Conservation (phyloP, 306 rosid genomes). For the Rosa persica region DNA sequence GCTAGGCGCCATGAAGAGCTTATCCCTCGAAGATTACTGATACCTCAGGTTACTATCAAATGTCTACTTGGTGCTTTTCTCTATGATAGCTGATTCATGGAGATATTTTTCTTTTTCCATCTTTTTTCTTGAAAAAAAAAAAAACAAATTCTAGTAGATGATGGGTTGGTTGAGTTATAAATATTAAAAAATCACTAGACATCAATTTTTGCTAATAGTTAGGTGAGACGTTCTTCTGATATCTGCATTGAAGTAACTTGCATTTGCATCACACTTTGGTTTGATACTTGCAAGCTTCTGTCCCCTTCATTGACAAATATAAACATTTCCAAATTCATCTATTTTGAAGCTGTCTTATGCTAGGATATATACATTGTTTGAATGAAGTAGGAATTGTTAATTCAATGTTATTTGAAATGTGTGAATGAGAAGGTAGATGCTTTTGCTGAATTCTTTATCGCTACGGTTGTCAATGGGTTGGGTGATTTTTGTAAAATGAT, state of each 20-base stretch:
- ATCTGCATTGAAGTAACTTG: background rate
- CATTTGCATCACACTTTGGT: background rate
- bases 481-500: background rate
- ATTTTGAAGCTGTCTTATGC: background rate
- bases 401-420: background rate
- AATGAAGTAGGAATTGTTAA: background rate
- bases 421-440: background rate
- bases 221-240: background rate
- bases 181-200: background rate
- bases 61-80: conserved; percentile 19
- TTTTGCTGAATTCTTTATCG: background rate
- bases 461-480: background rate
- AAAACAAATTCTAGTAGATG: background rate
- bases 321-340: background rate
- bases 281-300: background rate
- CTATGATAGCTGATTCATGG: conserved; percentile 10
- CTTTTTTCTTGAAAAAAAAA: background rate
- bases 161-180: background rate
- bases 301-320: background rate
- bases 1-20: conserved; percentile 99
- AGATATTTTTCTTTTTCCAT: background rate
- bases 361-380: background rate
- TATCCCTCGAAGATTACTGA: conserved; percentile 87
- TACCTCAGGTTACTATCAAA: conserved; percentile 77
- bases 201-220: background rate